Conservation (phyloP, 305 asterid genomes). For the Petunia hybrid region DNA sequence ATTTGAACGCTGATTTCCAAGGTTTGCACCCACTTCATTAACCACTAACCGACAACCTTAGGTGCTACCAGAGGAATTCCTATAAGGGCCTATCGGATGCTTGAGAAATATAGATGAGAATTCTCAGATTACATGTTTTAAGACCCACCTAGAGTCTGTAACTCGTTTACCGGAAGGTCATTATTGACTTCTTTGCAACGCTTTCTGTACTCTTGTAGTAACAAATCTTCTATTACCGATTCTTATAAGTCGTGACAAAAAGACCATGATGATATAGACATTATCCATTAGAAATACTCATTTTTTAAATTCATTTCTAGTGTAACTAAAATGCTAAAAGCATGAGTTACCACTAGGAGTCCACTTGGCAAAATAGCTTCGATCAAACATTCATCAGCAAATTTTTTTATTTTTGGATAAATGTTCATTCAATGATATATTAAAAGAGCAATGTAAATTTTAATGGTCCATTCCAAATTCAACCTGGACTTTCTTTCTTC, state of each 20-base stretch:
- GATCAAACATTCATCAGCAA: background rate
- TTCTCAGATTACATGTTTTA: conserved; percentile 15
- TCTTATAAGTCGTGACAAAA: background rate
- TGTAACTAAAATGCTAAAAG: background rate
- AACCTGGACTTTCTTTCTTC: background rate
- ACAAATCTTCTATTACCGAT: conserved; percentile 1
- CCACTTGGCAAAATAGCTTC: background rate
- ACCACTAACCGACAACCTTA: no score
- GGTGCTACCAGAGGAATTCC: background rate
- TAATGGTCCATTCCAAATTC: conserved; percentile 6
- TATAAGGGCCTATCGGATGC: background rate
- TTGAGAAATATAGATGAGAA: conserved; percentile 25
- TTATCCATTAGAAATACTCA: background rate
- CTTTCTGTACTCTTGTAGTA: background rate
- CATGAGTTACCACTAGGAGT: conserved; percentile 15
- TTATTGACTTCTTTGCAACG: conserved; percentile 11
- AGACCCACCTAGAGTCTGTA: background rate
- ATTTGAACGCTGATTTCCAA: no score
- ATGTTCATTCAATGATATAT: background rate
- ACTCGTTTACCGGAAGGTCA: background rate
- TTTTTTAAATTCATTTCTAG: background rate
- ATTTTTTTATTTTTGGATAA: background rate
- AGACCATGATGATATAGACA: conserved; percentile 10
- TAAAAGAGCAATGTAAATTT: background rate
- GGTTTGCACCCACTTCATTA: no score